Conservation (phyloP, 2,329 filamentous ascomycete species). For the Hypoxylon sp. region DNA sequence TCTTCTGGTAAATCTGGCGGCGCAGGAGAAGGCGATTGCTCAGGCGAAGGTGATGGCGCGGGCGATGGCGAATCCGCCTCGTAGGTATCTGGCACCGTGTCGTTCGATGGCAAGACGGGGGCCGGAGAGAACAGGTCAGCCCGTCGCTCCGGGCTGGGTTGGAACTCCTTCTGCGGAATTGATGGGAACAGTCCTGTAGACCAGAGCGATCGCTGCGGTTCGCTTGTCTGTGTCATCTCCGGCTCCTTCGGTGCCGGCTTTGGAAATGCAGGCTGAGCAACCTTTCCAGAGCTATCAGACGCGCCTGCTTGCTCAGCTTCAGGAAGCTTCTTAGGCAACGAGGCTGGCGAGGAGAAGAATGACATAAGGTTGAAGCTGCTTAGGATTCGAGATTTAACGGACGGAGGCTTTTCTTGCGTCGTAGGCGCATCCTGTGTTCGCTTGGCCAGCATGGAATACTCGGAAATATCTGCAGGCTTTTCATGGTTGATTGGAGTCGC, state of each 20-base stretch:
- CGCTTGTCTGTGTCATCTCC: conserved; percentile 31
- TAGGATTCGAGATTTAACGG: conserved; percentile 40
- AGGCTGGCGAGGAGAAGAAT: conserved; percentile 66
- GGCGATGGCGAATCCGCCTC: conserved; percentile 29
- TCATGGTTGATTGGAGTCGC: conserved; percentile 2
- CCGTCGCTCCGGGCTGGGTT: conserved; percentile 44
- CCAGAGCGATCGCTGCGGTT: conserved; percentile 41
- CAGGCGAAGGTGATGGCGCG: conserved; percentile 14
- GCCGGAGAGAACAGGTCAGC: conserved; percentile 50
- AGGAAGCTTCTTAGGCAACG: conserved; percentile 44
- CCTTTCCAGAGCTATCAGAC: conserved; percentile 16
- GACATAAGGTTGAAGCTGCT: conserved; percentile 57
- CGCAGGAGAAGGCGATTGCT: conserved; percentile 16
- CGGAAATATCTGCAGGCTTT: conserved; percentile 44
- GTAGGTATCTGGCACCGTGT: conserved; percentile 42
- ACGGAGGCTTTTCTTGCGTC: conserved; percentile 35
- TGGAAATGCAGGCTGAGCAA: conserved; percentile 21
- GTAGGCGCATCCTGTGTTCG: conserved; percentile 31
- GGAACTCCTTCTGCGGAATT: conserved; percentile 48
- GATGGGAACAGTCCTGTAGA: conserved; percentile 45
- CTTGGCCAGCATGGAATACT: conserved; percentile 56
- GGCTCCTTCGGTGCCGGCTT: conserved; percentile 37
- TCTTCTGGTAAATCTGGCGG: conserved; percentile 10
- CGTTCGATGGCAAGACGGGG: conserved; percentile 33
- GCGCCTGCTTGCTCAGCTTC: conserved; percentile 21